Conservation (phyloP, 75 land plant species). For the Selaginella tamariscina region DNA sequence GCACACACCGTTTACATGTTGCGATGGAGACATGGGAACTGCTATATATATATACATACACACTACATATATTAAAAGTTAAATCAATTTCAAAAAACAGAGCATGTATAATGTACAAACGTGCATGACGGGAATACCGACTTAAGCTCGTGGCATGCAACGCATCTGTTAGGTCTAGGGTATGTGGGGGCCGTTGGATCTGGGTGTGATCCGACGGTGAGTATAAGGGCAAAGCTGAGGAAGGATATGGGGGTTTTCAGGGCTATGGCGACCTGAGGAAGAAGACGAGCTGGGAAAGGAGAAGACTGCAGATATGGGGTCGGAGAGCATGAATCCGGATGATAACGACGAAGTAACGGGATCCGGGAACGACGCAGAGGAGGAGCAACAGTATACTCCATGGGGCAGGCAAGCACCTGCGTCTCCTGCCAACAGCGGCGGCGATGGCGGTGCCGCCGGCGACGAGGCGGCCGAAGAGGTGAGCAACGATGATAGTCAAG, state of each 20-base stretch:
- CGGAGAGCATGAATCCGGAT: background rate
- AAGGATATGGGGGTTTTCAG: background rate
- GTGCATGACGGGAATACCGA: too few species aligned
- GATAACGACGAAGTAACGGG: background rate
- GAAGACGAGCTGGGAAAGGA: slow-evolving; percentile 5
- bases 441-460: slow-evolving; percentile 1
- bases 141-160: too few species aligned
- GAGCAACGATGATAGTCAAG: slow-evolving; percentile 19
- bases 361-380: slow-evolving; percentile 16
- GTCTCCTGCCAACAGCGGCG: background rate
- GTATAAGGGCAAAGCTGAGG: background rate
- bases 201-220: background rate
- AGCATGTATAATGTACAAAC: too few species aligned
- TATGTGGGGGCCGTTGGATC: background rate
- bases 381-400: slow-evolving; percentile 6
- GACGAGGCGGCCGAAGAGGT: slow-evolving; percentile 19
- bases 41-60: too few species aligned
- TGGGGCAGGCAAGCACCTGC: background rate
- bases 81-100: too few species aligned
- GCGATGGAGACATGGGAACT: too few species aligned
- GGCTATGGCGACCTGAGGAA: background rate
- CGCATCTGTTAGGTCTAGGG: background rate
- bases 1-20: too few species aligned
- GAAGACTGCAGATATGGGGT: background rate
- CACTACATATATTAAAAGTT: too few species aligned